Base-by-base conservation (phyloP, 2,329 filamentous ascomycete species). In the Conoideocrella luteorostrata region DNA sequence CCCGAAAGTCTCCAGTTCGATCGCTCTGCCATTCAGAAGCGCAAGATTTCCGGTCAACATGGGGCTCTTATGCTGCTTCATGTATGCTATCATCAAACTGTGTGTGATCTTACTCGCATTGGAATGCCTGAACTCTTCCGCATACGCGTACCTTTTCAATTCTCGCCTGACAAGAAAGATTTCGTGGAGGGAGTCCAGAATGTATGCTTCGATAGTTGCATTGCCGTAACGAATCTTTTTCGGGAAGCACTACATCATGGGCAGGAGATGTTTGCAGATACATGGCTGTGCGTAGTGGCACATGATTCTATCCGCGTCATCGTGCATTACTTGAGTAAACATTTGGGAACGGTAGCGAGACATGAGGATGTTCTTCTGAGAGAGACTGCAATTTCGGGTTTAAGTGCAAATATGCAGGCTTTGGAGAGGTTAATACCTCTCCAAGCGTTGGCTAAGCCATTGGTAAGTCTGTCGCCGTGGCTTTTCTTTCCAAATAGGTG, bases 121-220 rank as follows among this genome's bases (percentile, higher is more conserved):
- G 39, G 18, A 5, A 41, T 41, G 39, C 18, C 39, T 23, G 28
- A 41, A 20, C 18, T 41, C 12, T 41, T 41, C 15, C 26, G 28
- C 11, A 41, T 41, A 12, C 15, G 39, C 7, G 39, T 18, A 6
- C 26, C 26, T 13, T 33, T 32, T 17, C 12, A 15, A 17, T 32
- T 33, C 28, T 5, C 24, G 4, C n/a, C n/a, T n/a, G 39, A 32
- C 4, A 32, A 38, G 33, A 11, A 11, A n/a, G 26, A 38, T 4
- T 43, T 46, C 21, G 11, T 37, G 21, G 29, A 28, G 18, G 17
- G 20, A 23, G 39, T 46, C 3, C 39, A 43, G 39, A 21, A 28
- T n/a, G 39, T 32, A 4, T 36, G 41, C 13, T 46, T 46, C 39
- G 40, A 46, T 12, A 32, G 28, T 29, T 34, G 28, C 20, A 41